Base-by-base conservation (phyloP, 2,329 filamentous ascomycete species). In the Fusarium begoniae region DNA sequence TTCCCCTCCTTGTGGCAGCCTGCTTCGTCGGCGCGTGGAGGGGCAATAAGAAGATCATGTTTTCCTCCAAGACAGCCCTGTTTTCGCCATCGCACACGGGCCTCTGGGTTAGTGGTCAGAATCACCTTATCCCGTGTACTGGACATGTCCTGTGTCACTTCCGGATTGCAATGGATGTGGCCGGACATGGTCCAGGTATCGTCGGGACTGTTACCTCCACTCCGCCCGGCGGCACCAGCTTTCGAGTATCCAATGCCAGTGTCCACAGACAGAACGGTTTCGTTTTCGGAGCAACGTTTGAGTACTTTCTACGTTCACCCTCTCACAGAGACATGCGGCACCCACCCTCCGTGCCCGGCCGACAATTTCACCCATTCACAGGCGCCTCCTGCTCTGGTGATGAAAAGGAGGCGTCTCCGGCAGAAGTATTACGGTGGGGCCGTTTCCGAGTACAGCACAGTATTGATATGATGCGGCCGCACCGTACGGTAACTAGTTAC, bases 141-240 rank as follows among this genome's bases (percentile, higher is more conserved):
- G 35, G 44, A 28, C 51, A 59, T 64, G 30, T 37, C 62, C 57
- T 67, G 47, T 67, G 44, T 51, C 67, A 55, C 41, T 51, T 65
- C 60, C 47, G 71, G 62, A 63, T 51, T 60, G 13, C 17, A 45
- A 47, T 54, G 37, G 41, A 65, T 54, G 57, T 47, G 54, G 53
- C 54, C 53, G 61, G 68, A 54, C 69, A 74, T 72, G 72, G 72
- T 69, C 65, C 65, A 75, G 72, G 69, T 72, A 51, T 66, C 37
- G 38, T 73, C 57, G 64, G 56, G 57, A 57, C 64, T 63, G 72
- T 58, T 66, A 48, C 68, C 63, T 69, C 48, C 48, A 74, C 64
- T 61, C 62, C 60, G 30, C 53, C 64, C 61, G 61, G 58, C 69
- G 55, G 62, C 45, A 50, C 65, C 59, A 69, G 44, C 54, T 32